Percentiles rank a stretch among this genome's conserved stretches.
phyloP scores from a whole-genome alignment of 345 rosid species.

The Mangifera indica region DNA sequence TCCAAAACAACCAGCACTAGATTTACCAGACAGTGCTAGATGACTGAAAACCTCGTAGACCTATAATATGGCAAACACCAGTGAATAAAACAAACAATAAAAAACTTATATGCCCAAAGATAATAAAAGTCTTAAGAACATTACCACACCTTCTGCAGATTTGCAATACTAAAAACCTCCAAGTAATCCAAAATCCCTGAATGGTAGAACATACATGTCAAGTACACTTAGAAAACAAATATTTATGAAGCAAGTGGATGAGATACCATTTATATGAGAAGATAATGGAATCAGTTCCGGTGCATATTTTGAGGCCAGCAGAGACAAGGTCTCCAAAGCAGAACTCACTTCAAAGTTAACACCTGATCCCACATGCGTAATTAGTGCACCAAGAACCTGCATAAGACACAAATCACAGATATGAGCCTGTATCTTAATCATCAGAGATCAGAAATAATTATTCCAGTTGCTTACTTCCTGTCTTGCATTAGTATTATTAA shows the following conservation, averaged over 20 bases:
- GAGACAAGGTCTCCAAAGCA: slow-evolving; percentile 63
- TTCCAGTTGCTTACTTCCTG: slow-evolving; percentile 58
- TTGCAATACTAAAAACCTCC: slow-evolving; percentile 71
- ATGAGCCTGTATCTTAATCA: background rate
- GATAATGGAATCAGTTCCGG: slow-evolving; percentile 68
- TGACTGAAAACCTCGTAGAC: slow-evolving; percentile 79
- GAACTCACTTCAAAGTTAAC: slow-evolving; percentile 67
- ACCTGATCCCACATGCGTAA: slow-evolving; percentile 85
- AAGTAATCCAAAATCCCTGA: slow-evolving; percentile 86
- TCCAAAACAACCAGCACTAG: slow-evolving; percentile 38
- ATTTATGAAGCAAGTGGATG: background rate
- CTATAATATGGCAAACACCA: slow-evolving; percentile 31
- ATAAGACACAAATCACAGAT: slow-evolving; percentile 21
- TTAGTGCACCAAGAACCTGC: slow-evolving; percentile 79
- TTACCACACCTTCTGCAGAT: slow-evolving; percentile 61
- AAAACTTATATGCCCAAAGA: slow-evolving; percentile 16
- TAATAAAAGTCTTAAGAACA: slow-evolving; percentile 7
- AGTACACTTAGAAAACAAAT: background rate
- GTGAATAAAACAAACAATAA: slow-evolving; percentile 16
- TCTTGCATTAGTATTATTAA: slow-evolving; percentile 57
- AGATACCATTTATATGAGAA: slow-evolving; percentile 71
- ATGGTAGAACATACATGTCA: slow-evolving; percentile 16
- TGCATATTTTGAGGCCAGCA: slow-evolving; percentile 56
- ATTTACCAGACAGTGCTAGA: slow-evolving; percentile 52
- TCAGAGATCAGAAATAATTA: background rate